These are phyloP conservation scores for Castanea crenata DNA, from an alignment of 306 rosid species.

Conservation along the genomic window DNA sequence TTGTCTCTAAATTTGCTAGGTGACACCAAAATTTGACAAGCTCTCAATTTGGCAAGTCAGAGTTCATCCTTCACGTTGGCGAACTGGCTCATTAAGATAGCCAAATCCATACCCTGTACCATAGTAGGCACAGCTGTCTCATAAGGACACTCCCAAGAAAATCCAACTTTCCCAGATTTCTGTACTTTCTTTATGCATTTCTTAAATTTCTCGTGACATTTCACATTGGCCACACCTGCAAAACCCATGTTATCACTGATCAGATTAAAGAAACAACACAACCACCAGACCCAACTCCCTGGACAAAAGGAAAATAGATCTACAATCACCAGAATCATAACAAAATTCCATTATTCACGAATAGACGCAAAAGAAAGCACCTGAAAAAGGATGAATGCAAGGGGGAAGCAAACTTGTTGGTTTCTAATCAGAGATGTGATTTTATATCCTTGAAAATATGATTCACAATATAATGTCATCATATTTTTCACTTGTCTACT, in stretches of 20 bases:
- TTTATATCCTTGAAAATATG: not conserved
- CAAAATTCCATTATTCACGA: too few relatives aligned
- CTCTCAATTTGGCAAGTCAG: constrained; percentile 8
- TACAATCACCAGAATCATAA: not conserved
- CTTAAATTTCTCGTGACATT: constrained; percentile 69
- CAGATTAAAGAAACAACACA: not conserved
- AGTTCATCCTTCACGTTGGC: constrained; percentile 35
- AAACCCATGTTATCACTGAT: constrained; percentile 3
- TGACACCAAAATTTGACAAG: not conserved
- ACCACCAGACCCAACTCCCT: not conserved
- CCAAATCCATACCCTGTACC: constrained; percentile 84
- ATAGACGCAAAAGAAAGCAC: too few relatives aligned
- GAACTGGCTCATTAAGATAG: constrained; percentile 69
- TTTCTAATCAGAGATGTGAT: too few relatives aligned
- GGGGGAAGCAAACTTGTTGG: too few relatives aligned
- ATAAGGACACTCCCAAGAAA: constrained; percentile 58
- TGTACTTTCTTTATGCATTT: constrained; percentile 52
- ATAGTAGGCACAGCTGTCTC: constrained; percentile 59
- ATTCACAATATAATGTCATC: not conserved
- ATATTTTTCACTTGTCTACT: not conserved
- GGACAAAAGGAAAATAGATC: not conserved
- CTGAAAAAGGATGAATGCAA: too few relatives aligned
- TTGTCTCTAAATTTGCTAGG: not conserved
- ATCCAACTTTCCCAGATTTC: constrained; percentile 71
- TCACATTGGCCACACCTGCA: constrained; percentile 58